Base-by-base conservation (phyloP, 352 stramenopile species). In the Albugo candida region DNA sequence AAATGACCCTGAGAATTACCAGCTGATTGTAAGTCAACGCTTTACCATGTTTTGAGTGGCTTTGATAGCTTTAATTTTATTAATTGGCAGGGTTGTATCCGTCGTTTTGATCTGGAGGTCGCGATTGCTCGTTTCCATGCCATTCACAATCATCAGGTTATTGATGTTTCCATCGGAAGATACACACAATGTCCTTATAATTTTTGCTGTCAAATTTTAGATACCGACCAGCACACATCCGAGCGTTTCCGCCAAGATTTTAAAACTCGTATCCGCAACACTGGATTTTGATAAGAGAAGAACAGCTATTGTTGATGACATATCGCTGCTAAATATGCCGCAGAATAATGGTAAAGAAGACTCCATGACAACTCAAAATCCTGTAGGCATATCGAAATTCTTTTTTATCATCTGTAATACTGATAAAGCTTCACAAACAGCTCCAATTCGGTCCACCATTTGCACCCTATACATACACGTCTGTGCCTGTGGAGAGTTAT, bases 71-170 rank as follows among this genome's bases (percentile, higher is more conserved):
- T 11, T 16, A 47, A 13, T 17, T 18, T 14, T 52, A 20, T 31
- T 34, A 1, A 56, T 14, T 20, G 45, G 13, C 36, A 83, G 77
- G 74, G 60, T 27, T 72, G 67, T 37, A 51, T 89, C 45, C 70
- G 77, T 21, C 74, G 74, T 20, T 83, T 70, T 45, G 77, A 89
- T 47, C 48, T 87, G 35, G 71, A 85, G 58, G 65, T 87, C 45
- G 74, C 64, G 2, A 76, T 89, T 20, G 70, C 74, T 4, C 67
- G 77, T 8, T 83, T 84, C 48, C 70, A 81, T 44, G 69, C 74
- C 13, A 63, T 76, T 8, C 63, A 86, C 48, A 59, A 75, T 6
- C 63, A 73, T 38, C 58, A 85, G 53, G 71, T 67, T 54, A 41
- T 56, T 14, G 16, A 31, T 17, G 36, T 24, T 10, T n/a, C 34